Evolutionary conservation across 768 basidiomycete species (phyloP).

Genomic region (Suillus subluteus): DNA sequence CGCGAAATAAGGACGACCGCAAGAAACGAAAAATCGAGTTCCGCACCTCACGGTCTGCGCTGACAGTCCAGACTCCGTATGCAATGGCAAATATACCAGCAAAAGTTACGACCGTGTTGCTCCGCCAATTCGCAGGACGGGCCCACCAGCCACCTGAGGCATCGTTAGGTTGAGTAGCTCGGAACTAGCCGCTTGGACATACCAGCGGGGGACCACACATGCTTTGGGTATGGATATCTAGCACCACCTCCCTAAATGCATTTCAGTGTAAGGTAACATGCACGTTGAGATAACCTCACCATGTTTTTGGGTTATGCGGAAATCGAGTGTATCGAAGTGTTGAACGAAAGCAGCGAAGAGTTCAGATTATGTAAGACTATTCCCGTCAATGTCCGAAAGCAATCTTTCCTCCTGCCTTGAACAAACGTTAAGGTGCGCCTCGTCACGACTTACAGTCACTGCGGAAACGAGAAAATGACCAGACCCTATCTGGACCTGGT

Average conservation of each 20-base stretch:
- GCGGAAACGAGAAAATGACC: too few species aligned
- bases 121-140: constrained; percentile 86
- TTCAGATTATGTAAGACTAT: too few species aligned
- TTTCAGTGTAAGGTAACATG: background rate
- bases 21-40: constrained; percentile 12
- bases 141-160: constrained; percentile 92
- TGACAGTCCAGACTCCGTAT: constrained; percentile 71
- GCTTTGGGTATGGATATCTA: constrained; percentile 92
- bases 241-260: constrained; percentile 70
- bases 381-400: too few species aligned
- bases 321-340: background rate
- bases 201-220: constrained; percentile 95
- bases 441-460: too few species aligned
- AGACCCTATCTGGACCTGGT: too few species aligned
- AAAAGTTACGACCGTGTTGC: constrained; percentile 78
- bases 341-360: background rate
- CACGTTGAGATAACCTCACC: background rate
- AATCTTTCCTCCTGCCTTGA: too few species aligned
- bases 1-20: constrained; percentile 1
- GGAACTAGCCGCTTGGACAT: constrained; percentile 20
- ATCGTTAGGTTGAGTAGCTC: constrained; percentile 12
- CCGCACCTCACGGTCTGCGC: constrained; percentile 80
- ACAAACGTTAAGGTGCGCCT: too few species aligned
- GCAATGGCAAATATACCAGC: constrained; percentile 69
- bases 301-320: background rate